Conservation (phyloP, 495 filamentous ascomycete genomes). For the Articulospora tetracladia region DNA sequence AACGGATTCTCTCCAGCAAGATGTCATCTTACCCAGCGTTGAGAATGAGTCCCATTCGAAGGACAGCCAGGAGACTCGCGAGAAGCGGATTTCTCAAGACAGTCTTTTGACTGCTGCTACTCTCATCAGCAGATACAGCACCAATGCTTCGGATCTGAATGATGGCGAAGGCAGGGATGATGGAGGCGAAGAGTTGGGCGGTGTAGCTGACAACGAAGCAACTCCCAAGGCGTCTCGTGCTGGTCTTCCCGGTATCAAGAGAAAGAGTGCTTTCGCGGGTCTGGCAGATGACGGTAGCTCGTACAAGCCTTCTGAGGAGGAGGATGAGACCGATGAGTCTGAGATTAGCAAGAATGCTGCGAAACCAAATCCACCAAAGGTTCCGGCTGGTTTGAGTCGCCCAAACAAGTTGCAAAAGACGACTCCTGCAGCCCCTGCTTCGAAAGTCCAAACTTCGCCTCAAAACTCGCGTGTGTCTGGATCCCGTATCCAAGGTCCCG, state of each 20-base stretch:
- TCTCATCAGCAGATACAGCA: background rate
- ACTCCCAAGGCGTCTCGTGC: constrained; percentile 2
- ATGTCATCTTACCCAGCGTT: background rate
- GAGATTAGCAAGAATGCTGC: background rate
- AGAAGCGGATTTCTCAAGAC: background rate
- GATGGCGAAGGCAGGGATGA: background rate
- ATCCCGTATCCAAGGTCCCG: background rate
- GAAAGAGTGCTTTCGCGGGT: constrained; percentile 10
- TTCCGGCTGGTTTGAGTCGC: background rate
- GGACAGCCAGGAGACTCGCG: background rate
- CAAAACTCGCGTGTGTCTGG: background rate
- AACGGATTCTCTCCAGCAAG: background rate
- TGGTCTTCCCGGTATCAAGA: background rate
- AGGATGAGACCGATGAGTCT: background rate
- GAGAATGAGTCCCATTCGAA: background rate
- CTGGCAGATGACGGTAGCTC: constrained; percentile 13
- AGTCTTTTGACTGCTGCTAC: background rate
- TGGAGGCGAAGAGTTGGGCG: background rate
- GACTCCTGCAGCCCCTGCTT: background rate
- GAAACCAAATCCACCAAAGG: background rate
- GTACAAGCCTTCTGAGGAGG: constrained; percentile 13
- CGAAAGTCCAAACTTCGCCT: background rate
- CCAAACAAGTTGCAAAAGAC: constrained; percentile 18
- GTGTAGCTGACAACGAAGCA: background rate
- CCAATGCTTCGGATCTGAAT: background rate